phyloP scores from a whole-genome alignment of 2,329 filamentous ascomycete genomes.

The Fusarium dlaminii region DNA sequence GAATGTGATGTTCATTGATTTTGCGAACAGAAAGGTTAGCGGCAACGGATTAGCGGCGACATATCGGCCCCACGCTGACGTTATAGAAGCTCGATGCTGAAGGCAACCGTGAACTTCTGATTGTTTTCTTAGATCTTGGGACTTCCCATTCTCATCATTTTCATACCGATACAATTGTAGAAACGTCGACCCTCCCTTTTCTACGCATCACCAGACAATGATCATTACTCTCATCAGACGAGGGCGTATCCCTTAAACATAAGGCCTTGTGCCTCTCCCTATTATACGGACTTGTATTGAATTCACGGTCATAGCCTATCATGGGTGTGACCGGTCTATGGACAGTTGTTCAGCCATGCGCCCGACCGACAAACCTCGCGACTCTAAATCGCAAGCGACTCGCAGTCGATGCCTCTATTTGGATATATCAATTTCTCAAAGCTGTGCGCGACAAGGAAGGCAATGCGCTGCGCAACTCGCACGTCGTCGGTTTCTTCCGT shows the following conservation, averaged over 20 bases:
- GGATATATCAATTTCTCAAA: conserved; percentile 99
- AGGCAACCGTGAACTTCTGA: conserved; percentile 4
- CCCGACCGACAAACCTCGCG: conserved; percentile 93
- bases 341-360: conserved; percentile 95
- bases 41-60: conserved; percentile 22
- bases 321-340: conserved; percentile 99
- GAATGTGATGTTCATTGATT: conserved; percentile 14
- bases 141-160: not conserved
- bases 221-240: conserved; percentile 1
- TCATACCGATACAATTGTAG: not conserved
- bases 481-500: conserved; percentile 97
- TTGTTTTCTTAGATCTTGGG: not conserved
- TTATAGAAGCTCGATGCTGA: conserved; percentile 19
- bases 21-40: conserved; percentile 4
- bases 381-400: conserved; percentile 96
- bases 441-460: conserved; percentile 98
- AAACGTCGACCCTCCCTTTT: not conserved
- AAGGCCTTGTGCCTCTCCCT: conserved; percentile 9
- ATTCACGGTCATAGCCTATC: conserved; percentile 33
- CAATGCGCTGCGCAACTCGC: conserved; percentile 93
- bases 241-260: conserved; percentile 36
- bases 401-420: conserved; percentile 97
- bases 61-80: conserved; percentile 37
- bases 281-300: not conserved
- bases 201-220: conserved; percentile 11